These are phyloP conservation scores for Hura crepitans DNA, from an alignment of 441 rosid genomes.

Conservation along the genomic window DNA sequence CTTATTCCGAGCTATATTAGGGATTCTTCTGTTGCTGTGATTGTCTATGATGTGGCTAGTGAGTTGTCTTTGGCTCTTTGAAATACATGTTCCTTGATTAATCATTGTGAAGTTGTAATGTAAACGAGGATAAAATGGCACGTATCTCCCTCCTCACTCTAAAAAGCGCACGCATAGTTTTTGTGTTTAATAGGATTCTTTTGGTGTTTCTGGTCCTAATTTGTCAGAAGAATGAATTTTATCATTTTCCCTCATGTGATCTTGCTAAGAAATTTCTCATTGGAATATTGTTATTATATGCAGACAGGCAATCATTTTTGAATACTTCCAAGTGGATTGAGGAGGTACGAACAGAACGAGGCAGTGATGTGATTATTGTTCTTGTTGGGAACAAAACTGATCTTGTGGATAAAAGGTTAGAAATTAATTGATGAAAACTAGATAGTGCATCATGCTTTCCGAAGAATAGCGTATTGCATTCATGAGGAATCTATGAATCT, in stretches of 20 bases:
- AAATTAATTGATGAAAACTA: not conserved
- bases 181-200: not conserved
- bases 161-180: no score
- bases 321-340: constrained; percentile 87
- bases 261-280: constrained; percentile 1
- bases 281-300: constrained; percentile 21
- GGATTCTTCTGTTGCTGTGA: constrained; percentile 87
- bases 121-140: not conserved
- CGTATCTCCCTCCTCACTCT: not conserved
- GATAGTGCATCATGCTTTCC: not conserved
- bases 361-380: constrained; percentile 84
- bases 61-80: not conserved
- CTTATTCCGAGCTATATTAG: constrained; percentile 89
- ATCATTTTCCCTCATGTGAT: not conserved
- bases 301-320: constrained; percentile 79
- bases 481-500: not conserved
- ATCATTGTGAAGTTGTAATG: not conserved
- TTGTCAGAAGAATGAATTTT: not conserved
- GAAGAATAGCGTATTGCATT: not conserved
- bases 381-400: constrained; percentile 94
- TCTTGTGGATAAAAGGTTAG: constrained; percentile 83
- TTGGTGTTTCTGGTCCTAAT: not conserved
- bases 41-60: constrained; percentile 25
- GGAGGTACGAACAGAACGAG: constrained; percentile 84
- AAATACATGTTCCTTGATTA: not conserved